A percentile compares a stretch with the other conserved stretches of the same genome.
These are phyloP conservation scores for Boletus eberwhitei DNA, from an alignment of 768 basidiomycete species.

Conservation along the genomic window DNA sequence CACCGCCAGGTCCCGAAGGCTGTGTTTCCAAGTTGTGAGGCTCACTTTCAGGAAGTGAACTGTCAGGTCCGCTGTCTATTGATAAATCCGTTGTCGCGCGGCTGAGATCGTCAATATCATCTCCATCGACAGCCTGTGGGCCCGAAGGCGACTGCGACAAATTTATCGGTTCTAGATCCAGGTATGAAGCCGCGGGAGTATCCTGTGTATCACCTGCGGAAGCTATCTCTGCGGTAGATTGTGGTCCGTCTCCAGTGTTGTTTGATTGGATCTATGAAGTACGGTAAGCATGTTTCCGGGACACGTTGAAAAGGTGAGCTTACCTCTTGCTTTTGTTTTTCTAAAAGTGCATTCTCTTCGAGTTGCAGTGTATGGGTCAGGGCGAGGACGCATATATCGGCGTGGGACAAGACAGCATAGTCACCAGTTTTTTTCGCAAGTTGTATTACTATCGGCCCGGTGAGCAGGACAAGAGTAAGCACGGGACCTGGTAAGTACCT, in stretches of 20 bases:
- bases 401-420: slow-evolving; percentile 84
- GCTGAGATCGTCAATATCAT: slow-evolving; percentile 10
- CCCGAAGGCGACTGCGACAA: not conserved
- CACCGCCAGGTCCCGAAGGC: slow-evolving; percentile 7
- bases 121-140: not conserved
- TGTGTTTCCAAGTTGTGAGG: slow-evolving; percentile 35
- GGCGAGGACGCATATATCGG: slow-evolving; percentile 89
- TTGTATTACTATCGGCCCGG: slow-evolving; percentile 62
- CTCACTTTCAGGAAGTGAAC: slow-evolving; percentile 17
- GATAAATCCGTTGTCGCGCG: slow-evolving; percentile 9
- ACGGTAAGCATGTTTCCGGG: not conserved
- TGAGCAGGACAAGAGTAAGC: slow-evolving; percentile 14
- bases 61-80: slow-evolving; percentile 11
- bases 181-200: not conserved
- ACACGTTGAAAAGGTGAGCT: slow-evolving; percentile 13
- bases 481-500: slow-evolving; percentile 37
- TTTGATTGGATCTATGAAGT: slow-evolving; percentile 7
- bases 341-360: slow-evolving; percentile 36
- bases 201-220: slow-evolving; percentile 5
- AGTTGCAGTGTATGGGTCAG: slow-evolving; percentile 78
- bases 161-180: not conserved
- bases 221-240: not conserved
- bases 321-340: slow-evolving; percentile 30
- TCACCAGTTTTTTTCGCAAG: slow-evolving; percentile 97
- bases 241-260: not conserved